Evolutionary conservation across 768 basidiomycete genomes (phyloP), one percentile per base, ranked within the genome.

Genomic region (Lyophyllum atratum): DNA sequence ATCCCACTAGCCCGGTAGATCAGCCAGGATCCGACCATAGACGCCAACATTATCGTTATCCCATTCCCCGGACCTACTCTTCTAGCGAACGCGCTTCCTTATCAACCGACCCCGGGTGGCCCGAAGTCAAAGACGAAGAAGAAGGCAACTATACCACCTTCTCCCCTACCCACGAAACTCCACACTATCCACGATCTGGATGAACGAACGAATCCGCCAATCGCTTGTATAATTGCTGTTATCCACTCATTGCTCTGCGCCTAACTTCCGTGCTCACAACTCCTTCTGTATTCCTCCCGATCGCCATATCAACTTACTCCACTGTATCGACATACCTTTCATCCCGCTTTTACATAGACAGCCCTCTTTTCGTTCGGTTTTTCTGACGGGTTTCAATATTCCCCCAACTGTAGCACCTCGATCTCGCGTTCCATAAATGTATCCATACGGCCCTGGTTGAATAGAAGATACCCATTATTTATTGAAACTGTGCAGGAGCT

Each of bases 1-100:
- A 72, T 52, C 67, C 70, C 49, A 68, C 70, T 55, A 74, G 71
- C 55, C 74, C 74, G 5, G 59, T 72, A 51, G 73, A 76, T 43
- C 69, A 66, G 19, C 55, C 66, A 52, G 64, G 63, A 46, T 61
- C 72, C 19, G 61, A 57, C 19, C 68, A 68, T 51, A 65, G 72
- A 52, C 74, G 73, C 42, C 70, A 71, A 31, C 68, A 67, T 40
- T 75, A 74, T 59, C 73, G 69, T 17, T 75, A 73, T 52, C 70
- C 73, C 52, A 63, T 73, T 62, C 63, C 71, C n/a, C 64, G 64
- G 43, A 58, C 50, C 6, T 61, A 60, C 56, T 62, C 64, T 26
- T 62, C 64, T 25, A 59, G 52, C 26, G 52, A 59, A 31, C 55
- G 56, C 11, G 17, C 59, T 24, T 28, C 62, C n/a, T 24, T 59